phyloP scores from a whole-genome alignment of 495 filamentous ascomycete species.

The Neurospora sp. region DNA sequence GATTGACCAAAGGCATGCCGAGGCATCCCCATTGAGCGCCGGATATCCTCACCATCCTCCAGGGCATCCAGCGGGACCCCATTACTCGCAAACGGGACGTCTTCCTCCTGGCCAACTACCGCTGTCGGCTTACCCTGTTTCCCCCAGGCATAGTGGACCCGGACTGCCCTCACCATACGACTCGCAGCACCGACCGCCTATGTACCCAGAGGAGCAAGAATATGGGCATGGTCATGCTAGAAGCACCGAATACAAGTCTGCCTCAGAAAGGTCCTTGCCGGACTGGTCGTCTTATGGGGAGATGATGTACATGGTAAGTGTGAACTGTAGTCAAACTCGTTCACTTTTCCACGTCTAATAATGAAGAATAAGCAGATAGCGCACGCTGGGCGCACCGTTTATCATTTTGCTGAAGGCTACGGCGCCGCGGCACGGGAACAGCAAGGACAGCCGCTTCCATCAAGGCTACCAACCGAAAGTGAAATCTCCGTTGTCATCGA shows the following conservation, averaged over 20 bases:
- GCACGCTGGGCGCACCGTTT: conserved; percentile 32
- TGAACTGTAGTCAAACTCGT: not conserved
- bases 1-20: conserved; percentile 17
- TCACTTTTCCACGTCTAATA: conserved; percentile 8
- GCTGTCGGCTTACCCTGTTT: conserved; percentile 32
- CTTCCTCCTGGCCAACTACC: conserved; percentile 31
- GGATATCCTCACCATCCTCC: conserved; percentile 15
- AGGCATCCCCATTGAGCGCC: conserved; percentile 15
- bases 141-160: conserved; percentile 27
- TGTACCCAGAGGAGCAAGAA: conserved; percentile 30
- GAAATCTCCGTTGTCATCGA: conserved; percentile 32
- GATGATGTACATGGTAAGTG: conserved; percentile 29
- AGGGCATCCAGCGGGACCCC: conserved; percentile 18
- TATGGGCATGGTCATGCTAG: conserved; percentile 18
- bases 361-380: conserved; percentile 28
- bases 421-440: conserved; percentile 38
- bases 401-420: conserved; percentile 39
- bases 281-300: conserved; percentile 25
- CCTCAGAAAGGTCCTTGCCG: conserved; percentile 28
- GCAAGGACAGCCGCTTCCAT: conserved; percentile 37
- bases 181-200: conserved; percentile 20
- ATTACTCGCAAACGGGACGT: conserved; percentile 29
- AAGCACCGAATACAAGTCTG: conserved; percentile 26
- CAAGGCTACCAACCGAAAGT: conserved; percentile 34
- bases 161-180: conserved; percentile 32